Evolutionary conservation across 2,329 filamentous ascomycete genomes (phyloP), one percentile per base, ranked within the genome.

Genomic region (Dactylellina drechsleri): DNA sequence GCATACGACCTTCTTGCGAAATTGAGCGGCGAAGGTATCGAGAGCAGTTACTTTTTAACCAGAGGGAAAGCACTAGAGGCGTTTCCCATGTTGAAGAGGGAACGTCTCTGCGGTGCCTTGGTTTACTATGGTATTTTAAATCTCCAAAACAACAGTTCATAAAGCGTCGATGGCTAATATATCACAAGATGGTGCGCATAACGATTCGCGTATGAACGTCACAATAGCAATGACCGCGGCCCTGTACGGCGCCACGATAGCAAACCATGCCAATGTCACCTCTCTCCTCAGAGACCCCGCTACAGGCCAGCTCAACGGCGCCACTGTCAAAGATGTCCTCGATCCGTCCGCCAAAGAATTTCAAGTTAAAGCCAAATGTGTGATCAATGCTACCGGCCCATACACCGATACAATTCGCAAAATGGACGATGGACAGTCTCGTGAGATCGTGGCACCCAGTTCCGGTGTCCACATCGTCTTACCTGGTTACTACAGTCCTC

Each of bases 201-300:
- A 96, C 80, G 92, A 96, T 82, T 95, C 92, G 18, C 88, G 92
- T 58, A 96, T 96, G 92, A 96, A 96, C 80, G 90, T 95, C 28
- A 93, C 91, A 7, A 85, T 96, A 68, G 92, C 91, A 18, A 92
- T 94, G 88, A 96, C 92, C 16, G 92, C 92, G 66, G 91, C 92
- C n/a, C 84, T 96, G 50, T 96, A 95, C 81, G 92, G 92, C 36
- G 88, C 89, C 66, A 96, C 91, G 2, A 87, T 95, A 45, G 87
- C 92, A 73, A 96, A 94, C 82, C 91, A 96, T 82, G 84, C 92
- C 79, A 91, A 95, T 81, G 91, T 96, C 64, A 93, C 89, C 4
- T 84, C 86, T 49, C 85, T 96, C 45, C 86, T 90, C 77, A 96
- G 94, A 82, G 89, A 94, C 80, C 87, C 85, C 2, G 84, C 86